Evolutionary conservation across 352 stramenopile species (phyloP), one percentile per base, ranked within the genome.

Genomic region (Phytopythium vexans): DNA sequence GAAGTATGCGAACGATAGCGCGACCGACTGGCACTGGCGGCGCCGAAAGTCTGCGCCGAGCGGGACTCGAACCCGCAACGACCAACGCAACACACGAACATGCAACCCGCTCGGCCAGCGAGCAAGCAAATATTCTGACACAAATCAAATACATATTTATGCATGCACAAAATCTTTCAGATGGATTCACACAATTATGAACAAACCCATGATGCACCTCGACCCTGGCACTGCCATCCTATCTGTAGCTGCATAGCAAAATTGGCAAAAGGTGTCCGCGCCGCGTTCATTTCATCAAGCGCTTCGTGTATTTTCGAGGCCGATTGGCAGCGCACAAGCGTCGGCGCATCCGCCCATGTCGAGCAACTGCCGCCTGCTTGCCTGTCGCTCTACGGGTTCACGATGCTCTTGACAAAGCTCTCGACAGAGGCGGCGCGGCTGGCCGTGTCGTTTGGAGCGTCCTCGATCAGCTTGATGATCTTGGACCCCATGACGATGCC

Each of bases 401-500:
- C 74, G 50, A 94, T 90, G 62, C 65, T 77, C 70, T 88, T 88
- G 58, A 74, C 83, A 41, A 94, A 94, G 1, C 64, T 66, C 63
- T 92, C 74, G 49, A 92, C 82, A 41, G 77, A 81, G 31, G 74
- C 70, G n/a, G 82, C 84, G 53, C 84, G 82, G 14, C 58, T 72
- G 32, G 73, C 68, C 32, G 77, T 91, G 61, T 71, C 53, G 56
- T 79, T 64, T 0, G 74, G 68, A 31, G 82, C 65, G 27, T 76
- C 74, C 50, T 92, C 82, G 44, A 94, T 94, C 49, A 92, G 66
- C 56, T 94, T 90, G 65, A 91, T 86, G 58, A 94, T 78, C 62
- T 86, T 90, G 35, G 85, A 95, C 51, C 88, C 86, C 65, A 96
- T 95, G 57, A 96, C 86, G 39, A 92, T 82, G 38, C 86, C 88